phyloP scores from a whole-genome alignment of 352 stramenopile species.

The Globisporangium solare region DNA sequence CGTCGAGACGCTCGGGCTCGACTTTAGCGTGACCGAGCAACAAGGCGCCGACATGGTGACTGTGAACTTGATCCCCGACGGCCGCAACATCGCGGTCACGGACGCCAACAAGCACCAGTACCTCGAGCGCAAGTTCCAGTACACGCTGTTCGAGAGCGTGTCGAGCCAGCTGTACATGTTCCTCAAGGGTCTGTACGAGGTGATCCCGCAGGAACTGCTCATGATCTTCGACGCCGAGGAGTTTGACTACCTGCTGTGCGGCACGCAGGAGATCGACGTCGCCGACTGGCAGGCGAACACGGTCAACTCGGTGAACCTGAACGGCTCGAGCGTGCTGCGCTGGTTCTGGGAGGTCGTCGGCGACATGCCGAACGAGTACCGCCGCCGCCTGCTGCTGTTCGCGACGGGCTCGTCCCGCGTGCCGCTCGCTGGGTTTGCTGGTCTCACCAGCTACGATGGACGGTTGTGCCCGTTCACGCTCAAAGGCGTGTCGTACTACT shows the following conservation, averaged over 20 bases:
- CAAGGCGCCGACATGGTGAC: constrained; percentile 29
- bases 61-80: constrained; percentile 22
- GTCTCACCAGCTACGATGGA: no score
- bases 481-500: background rate
- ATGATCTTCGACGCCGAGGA: constrained; percentile 92
- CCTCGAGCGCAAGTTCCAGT: constrained; percentile 79
- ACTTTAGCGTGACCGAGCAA: constrained; percentile 19
- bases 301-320: no score
- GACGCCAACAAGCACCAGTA: constrained; percentile 87
- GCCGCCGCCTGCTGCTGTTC: no score
- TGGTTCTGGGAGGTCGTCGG: no score
- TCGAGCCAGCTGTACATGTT: no score
- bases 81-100: constrained; percentile 35
- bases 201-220: constrained; percentile 84
- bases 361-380: no score
- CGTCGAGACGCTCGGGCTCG: constrained; percentile 18
- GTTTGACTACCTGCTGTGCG: constrained; percentile 85
- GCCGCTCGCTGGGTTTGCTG: no score
- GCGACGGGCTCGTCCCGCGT: no score
- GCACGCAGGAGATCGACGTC: no score
- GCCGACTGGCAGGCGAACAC: no score
- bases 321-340: no score
- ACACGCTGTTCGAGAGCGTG: constrained; percentile 72
- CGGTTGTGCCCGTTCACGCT: no score
- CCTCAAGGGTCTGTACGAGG: constrained; percentile 59